Evolutionary conservation across 768 basidiomycete genomes (phyloP), one percentile per base, ranked within the genome.

Genomic region (Boletus huronensis): DNA sequence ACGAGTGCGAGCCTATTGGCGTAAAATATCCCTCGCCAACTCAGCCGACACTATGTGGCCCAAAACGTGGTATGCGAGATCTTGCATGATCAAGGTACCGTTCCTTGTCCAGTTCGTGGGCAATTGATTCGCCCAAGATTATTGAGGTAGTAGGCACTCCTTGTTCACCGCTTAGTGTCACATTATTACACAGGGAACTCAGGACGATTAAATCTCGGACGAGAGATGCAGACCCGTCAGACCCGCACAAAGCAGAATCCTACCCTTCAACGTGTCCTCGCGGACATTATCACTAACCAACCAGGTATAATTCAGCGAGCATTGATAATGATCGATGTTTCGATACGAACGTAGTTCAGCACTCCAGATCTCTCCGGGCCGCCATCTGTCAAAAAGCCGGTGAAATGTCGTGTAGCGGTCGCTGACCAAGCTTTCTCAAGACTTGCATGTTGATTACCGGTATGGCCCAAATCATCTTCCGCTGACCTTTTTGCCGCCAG

Each of bases 51-150:
- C 36, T 1, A 51, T 44, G 19, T 55, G 54, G 8, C 48, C 54
- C 17, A 55, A 55, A 6, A 52, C 28, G 5, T 57, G 60, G 26
- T 59, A n/a, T 0, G 43, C 43, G 28, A 45, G n/a, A 29, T 45
- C 28, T n/a, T n/a, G n/a, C n/a, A n/a, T n/a, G n/a, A n/a, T n/a
- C n/a, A n/a, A n/a, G n/a, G n/a, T n/a, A n/a, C n/a, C n/a, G n/a
- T n/a, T n/a, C n/a, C n/a, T n/a, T n/a, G n/a, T n/a, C n/a, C n/a
- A n/a, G n/a, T n/a, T n/a, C n/a, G n/a, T n/a, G n/a, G n/a, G n/a
- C n/a, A n/a, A n/a, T n/a, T n/a, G n/a, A n/a, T n/a, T n/a, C n/a
- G n/a, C n/a, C n/a, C n/a, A n/a, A n/a, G n/a, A n/a, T n/a, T n/a
- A n/a, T n/a, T n/a, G n/a, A n/a, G n/a, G n/a, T n/a, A n/a, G n/a